Base-by-base conservation (phyloP, 2,329 filamentous ascomycete species). In the Paraphaeosphaeria minitans region DNA sequence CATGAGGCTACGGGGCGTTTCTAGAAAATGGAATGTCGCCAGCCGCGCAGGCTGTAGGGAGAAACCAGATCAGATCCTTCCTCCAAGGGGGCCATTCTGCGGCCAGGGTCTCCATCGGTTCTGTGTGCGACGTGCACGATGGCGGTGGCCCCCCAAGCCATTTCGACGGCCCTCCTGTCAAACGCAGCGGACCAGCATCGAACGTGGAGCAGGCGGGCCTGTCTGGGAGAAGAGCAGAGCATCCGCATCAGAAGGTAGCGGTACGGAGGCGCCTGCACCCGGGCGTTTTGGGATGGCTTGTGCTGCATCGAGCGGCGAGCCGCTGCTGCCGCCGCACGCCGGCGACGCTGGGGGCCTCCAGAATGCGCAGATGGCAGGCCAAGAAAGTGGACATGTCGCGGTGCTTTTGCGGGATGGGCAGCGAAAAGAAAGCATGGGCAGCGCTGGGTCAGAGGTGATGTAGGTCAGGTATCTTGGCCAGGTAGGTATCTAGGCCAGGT, bases 261-360 rank as follows among this genome's bases (percentile, higher is more conserved):
- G 66, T 67, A 58, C 49, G 59, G 62, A 46, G 72, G 70, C 72
- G 67, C 58, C 66, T 75, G 73, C 73, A 75, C 13, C 60, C 49
- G 59, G 69, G 64, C 66, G 66, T 39, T 71, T 75, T 66, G 50
- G 72, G 72, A 55, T 58, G 54, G 22, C 50, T 39, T 68, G 71
- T 66, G 66, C 29, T 9, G 29, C 29, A 12, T 31, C 29, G 60
- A 60, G 57, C 57, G 57, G 58, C 57, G 62, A 62, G 65, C 70
- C 60, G 70, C 67, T 62, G 52, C 64, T 63, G 66, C 65, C 61
- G 67, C 65, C 59, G 56, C 41, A 47, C 57, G 59, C 52, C 46
- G 55, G 55, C 24, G 50, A 39, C 42, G n/a, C n/a, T n/a, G n/a
- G 43, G 39, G 24, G n/a, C 41, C 35, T 52, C 24, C 10, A 22